phyloP scores from a whole-genome alignment of 202 grass and related monocot species.

The Elaeis oleifera region DNA sequence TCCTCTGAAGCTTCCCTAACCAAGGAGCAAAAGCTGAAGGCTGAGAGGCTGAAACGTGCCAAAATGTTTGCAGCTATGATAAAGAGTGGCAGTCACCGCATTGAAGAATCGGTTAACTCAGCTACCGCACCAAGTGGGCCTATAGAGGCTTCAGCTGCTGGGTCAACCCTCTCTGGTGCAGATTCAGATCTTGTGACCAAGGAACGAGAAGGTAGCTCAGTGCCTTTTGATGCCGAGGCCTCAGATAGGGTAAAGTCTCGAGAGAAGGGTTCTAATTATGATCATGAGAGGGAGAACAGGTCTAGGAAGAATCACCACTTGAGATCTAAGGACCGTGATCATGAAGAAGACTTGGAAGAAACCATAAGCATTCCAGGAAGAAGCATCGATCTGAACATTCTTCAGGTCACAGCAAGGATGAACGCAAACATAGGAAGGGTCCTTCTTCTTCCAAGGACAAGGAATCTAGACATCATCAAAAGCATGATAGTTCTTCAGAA shows the following conservation, averaged over 20 bases:
- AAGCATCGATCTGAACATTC: slow-evolving; percentile 50
- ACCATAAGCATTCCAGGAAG: slow-evolving; percentile 36
- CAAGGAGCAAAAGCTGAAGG: slow-evolving; percentile 88
- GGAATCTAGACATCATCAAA: slow-evolving; percentile 24
- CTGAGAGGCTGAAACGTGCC: slow-evolving; percentile 85
- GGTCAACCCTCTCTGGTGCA: slow-evolving; percentile 16
- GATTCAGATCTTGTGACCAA: slow-evolving; percentile 24
- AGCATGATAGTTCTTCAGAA: slow-evolving; percentile 40
- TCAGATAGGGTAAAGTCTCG: slow-evolving; percentile 22
- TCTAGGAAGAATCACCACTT: slow-evolving; percentile 43
- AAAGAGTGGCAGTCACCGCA: slow-evolving; percentile 35
- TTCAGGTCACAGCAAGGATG: slow-evolving; percentile 29
- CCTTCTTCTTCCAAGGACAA: slow-evolving; percentile 29
- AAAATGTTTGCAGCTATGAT: slow-evolving; percentile 91
- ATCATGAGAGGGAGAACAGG: slow-evolving; percentile 28
- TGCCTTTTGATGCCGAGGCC: slow-evolving; percentile 29
- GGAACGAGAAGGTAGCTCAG: slow-evolving; percentile 56
- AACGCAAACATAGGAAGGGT: slow-evolving; percentile 35
- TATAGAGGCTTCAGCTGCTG: slow-evolving; percentile 24
- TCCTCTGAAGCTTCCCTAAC: slow-evolving; percentile 68
- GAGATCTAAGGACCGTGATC: slow-evolving; percentile 20
- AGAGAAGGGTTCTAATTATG: slow-evolving; percentile 33
- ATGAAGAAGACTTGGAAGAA: slow-evolving; percentile 33
- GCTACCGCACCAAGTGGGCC: slow-evolving; percentile 28
- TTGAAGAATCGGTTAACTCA: slow-evolving; percentile 31